Evolutionary conservation across 345 rosid genomes (phyloP), one percentile per base, ranked within the genome.

Genomic region (Aethionema arabicum): DNA sequence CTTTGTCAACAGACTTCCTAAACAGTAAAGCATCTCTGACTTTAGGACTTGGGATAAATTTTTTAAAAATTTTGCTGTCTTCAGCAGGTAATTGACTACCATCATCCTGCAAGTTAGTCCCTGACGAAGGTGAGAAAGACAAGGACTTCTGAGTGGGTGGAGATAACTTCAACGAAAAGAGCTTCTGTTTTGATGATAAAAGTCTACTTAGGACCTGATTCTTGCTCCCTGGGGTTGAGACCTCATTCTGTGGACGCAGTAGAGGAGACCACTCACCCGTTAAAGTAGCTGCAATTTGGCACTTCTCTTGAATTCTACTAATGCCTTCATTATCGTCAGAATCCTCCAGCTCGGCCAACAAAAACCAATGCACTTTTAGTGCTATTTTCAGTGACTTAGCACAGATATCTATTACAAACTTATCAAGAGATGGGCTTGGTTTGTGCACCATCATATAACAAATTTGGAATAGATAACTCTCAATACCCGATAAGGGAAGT

Each of bases 341-440:
- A 74, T 95, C 98, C 82, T 95, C 98, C 13, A 95, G 79, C 83
- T 95, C 97, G 0, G 96, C 98, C 84, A 95, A 67, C 82, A 95
- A 76, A 67, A 90, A 87, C 99, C 99, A 90, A 63, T 95, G 95
- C 85, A 95, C 98, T 72, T 95, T 95, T 74, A 95, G 49, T 7
- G 99, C 93, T 12, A 95, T 90, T 68, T 84, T 81, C 43, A 88
- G 77, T 1, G 99, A 90, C 76, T 85, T 88, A 0, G 86, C 83
- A 77, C 96, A 86, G 41, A 85, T 78, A 65, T 95, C 98, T 39
- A 95, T 88, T 8, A 90, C 95, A 73, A 95, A 95, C 83, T 90
- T 95, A 70, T 95, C 99, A 79, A 95, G 75, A 47, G 98, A 90
- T 1, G 98, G 99, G 80, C 98, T 95, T 1, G 99, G 98, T 74